phyloP scores from a whole-genome alignment of 768 basidiomycete genomes.

The Suillus fuscotomentosus region DNA sequence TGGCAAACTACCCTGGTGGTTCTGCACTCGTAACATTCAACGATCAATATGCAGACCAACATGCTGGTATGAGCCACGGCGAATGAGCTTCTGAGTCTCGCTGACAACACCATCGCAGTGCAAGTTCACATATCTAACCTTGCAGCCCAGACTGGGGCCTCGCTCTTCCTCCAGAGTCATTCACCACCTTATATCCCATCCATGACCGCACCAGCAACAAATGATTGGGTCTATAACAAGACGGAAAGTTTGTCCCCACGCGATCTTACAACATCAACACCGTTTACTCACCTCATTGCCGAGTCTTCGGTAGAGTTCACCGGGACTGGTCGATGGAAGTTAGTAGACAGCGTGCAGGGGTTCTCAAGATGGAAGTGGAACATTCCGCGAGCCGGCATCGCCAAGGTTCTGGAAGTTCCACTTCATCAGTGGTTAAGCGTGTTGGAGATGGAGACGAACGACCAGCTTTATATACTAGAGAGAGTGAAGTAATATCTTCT shows the following conservation, averaged over 20 bases:
- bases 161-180: slow-evolving; percentile 77
- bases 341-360: slow-evolving; percentile 41
- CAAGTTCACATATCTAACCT: slow-evolving; percentile 83
- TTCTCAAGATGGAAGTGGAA: slow-evolving; percentile 42
- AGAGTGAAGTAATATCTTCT: slow-evolving; percentile 14
- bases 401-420: slow-evolving; percentile 21
- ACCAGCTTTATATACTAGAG: slow-evolving; percentile 52
- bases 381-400: slow-evolving; percentile 17
- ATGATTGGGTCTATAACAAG: slow-evolving; percentile 76
- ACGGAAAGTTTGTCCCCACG: slow-evolving; percentile 59
- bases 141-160: slow-evolving; percentile 87
- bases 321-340: slow-evolving; percentile 37
- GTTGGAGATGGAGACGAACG: slow-evolving; percentile 36
- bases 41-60: slow-evolving; percentile 36
- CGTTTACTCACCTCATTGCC: slow-evolving; percentile 64
- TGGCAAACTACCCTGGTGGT: slow-evolving; percentile 89
- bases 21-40: slow-evolving; percentile 67
- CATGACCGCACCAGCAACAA: slow-evolving; percentile 12
- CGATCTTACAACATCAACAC: slow-evolving; percentile 36
- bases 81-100: not conserved
- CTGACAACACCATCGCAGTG: slow-evolving; percentile 30
- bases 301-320: slow-evolving; percentile 35
- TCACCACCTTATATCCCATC: slow-evolving; percentile 48
- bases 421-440: slow-evolving; percentile 22
- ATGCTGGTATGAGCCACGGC: not conserved